Percentiles rank a stretch among this genome's conserved stretches.
Evolutionary conservation across 192 early-diverging fungal genomes (phyloP).

Genomic region (Backusella westeae): DNA sequence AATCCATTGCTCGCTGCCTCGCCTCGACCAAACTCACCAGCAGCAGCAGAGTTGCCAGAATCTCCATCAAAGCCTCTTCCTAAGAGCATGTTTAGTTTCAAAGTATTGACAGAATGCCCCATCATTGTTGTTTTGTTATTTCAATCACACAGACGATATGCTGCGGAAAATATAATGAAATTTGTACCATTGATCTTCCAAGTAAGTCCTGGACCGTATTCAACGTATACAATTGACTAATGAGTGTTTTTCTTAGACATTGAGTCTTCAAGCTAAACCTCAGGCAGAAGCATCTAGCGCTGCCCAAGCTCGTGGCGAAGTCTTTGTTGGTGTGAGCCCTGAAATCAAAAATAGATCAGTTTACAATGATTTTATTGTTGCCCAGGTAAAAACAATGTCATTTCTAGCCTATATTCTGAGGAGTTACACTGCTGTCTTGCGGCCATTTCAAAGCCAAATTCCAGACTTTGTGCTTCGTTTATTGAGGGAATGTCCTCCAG

Average conservation of each 20-base stretch:
- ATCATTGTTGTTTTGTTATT: constrained; percentile 97
- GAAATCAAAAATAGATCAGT: constrained; percentile 68
- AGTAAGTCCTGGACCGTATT: constrained; percentile 37
- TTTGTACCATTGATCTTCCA: constrained; percentile 90
- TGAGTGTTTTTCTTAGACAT: constrained; percentile 36
- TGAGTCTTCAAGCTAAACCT: constrained; percentile 53
- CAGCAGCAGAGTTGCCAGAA: constrained; percentile 54
- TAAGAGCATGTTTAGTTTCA: constrained; percentile 85
- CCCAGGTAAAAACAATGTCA: constrained; percentile 98
- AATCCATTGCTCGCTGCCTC: constrained; percentile 48
- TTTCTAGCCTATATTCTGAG: constrained; percentile 95
- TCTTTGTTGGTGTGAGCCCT: constrained; percentile 80
- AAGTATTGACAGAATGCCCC: constrained; percentile 97
- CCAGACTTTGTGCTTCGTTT: constrained; percentile 87
- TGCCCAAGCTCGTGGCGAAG: constrained; percentile 50
- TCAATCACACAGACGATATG: constrained; percentile 83
- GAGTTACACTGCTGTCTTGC: constrained; percentile 66
- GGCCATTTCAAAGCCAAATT: constrained; percentile 77
- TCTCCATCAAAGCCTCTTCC: constrained; percentile 61
- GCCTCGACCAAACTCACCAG: constrained; percentile 75
- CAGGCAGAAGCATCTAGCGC: constrained; percentile 52
- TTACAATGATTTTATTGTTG: constrained; percentile 86
- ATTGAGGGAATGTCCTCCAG: constrained; percentile 91
- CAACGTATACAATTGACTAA: background rate
- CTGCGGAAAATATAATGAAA: constrained; percentile 72